Conservation (phyloP, 495 filamentous ascomycete species). For the Penicillium canariense region DNA sequence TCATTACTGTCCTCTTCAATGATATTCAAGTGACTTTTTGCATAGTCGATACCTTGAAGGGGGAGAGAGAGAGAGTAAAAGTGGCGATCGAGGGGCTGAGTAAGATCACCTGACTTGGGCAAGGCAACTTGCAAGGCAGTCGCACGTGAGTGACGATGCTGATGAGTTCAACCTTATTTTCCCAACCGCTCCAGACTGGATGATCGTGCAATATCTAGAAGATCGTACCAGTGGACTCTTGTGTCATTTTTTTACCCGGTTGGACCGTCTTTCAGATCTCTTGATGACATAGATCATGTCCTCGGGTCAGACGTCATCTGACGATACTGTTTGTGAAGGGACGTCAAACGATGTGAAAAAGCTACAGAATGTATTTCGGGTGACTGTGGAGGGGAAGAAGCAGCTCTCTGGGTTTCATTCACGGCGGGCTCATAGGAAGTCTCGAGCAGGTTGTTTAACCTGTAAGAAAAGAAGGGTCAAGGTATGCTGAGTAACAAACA, state of each 20-base stretch:
- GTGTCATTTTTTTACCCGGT: neutral
- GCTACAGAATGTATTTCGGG: constrained; percentile 27
- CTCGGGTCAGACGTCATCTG: neutral
- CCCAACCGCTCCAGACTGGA: neutral
- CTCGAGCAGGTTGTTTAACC: constrained; percentile 27
- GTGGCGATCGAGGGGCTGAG: neutral
- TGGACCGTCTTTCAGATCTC: no score
- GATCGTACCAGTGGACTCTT: no score
- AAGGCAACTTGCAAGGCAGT: neutral
- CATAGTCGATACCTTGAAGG: no score
- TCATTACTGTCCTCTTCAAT: no score
- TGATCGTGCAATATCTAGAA: neutral
- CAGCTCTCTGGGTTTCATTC: constrained; percentile 3
- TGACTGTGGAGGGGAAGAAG: constrained; percentile 2
- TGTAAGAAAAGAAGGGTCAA: constrained; percentile 36
- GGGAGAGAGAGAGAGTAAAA: neutral
- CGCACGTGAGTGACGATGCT: constrained; percentile 1
- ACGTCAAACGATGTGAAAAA: neutral
- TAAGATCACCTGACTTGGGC: neutral
- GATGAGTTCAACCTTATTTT: neutral
- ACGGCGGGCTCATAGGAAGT: constrained; percentile 33
- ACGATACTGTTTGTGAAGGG: neutral
- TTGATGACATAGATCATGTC: neutral
- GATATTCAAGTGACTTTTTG: no score
- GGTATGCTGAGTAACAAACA: constrained; percentile 8